phyloP scores from a whole-genome alignment of 345 rosid species.

The Rhodamnia argentea region DNA sequence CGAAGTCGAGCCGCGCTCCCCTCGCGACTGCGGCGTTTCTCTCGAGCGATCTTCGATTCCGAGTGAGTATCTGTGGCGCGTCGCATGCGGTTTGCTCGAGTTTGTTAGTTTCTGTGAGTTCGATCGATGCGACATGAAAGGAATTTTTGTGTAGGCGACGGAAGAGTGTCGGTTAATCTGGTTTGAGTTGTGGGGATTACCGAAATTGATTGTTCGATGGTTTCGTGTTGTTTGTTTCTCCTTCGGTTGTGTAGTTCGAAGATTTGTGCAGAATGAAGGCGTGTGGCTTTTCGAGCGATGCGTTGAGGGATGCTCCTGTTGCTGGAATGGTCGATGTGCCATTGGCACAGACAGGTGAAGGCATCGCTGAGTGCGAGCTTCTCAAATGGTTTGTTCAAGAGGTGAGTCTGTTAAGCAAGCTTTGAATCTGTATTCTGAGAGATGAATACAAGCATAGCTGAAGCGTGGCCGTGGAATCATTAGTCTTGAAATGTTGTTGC shows the following conservation, averaged over 20 bases:
- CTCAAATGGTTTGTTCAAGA: slow-evolving; percentile 86
- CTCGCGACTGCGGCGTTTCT: slow-evolving; percentile 4
- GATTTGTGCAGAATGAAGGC: slow-evolving; percentile 13
- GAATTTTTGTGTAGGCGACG: background rate
- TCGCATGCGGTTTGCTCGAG: background rate
- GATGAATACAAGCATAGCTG: background rate
- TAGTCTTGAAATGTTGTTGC: background rate
- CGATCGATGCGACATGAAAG: background rate
- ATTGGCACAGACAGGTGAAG: slow-evolving; percentile 96
- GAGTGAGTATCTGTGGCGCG: slow-evolving; percentile 19
- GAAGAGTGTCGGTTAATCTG: background rate
- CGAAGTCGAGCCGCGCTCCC: background rate
- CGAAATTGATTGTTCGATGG: background rate
- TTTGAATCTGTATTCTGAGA: background rate
- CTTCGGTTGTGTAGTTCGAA: slow-evolving; percentile 10
- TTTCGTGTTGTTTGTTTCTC: background rate
- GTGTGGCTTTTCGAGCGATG: slow-evolving; percentile 38
- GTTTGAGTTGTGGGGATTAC: background rate
- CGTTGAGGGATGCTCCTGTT: slow-evolving; percentile 25
- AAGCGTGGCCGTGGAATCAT: background rate
- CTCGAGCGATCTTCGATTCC: background rate
- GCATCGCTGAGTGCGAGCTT: slow-evolving; percentile 95
- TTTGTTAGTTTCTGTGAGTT: background rate
- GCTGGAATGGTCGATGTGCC: slow-evolving; percentile 62
- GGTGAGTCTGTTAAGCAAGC: slow-evolving; percentile 26